Evolutionary conservation across 2,329 filamentous ascomycete genomes (phyloP).

Genomic region (Aspergillus fructus): DNA sequence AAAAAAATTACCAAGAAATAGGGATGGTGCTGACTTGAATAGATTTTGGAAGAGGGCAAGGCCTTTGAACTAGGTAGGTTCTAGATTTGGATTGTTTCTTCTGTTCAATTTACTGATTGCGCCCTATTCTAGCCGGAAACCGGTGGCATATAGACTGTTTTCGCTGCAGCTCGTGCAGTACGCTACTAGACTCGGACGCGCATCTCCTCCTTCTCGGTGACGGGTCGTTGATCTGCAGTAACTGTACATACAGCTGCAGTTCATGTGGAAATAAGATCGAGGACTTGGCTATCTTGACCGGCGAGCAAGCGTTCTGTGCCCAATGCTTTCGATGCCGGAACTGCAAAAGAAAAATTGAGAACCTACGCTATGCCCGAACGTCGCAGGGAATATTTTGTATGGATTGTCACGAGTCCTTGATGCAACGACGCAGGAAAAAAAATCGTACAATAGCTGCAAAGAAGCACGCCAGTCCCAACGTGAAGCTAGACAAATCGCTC

Average conservation of each 20-base stretch:
- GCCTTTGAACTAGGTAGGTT: conserved; percentile 88
- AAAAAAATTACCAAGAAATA: not conserved
- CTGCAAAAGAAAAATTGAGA: conserved; percentile 98
- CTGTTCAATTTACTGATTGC: conserved; percentile 26
- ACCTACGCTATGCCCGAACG: conserved; percentile 92
- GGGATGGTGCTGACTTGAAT: conserved; percentile 18
- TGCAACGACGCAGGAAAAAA: conserved; percentile 86
- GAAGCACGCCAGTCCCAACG: conserved; percentile 44
- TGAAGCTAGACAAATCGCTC: conserved; percentile 85
- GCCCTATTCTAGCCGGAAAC: conserved; percentile 70
- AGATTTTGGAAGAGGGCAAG: conserved; percentile 98
- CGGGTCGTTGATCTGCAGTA: conserved; percentile 97
- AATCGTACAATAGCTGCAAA: conserved; percentile 61
- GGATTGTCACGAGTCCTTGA: conserved; percentile 95
- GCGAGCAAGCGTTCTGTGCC: conserved; percentile 96
- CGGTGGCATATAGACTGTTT: conserved; percentile 99
- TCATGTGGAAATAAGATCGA: conserved; percentile 98
- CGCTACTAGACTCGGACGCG: conserved; percentile 94
- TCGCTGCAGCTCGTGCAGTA: conserved; percentile 92
- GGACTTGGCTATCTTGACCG: conserved; percentile 93
- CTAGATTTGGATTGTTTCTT: not conserved
- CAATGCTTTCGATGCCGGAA: conserved; percentile 97
- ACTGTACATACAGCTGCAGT: conserved; percentile 98
- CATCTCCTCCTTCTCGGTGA: conserved; percentile 96
- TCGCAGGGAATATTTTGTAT: conserved; percentile 99